These are phyloP conservation scores for Neocatenulostroma microsporum DNA, from an alignment of 2,329 filamentous ascomycete species.

Conservation along the genomic window DNA sequence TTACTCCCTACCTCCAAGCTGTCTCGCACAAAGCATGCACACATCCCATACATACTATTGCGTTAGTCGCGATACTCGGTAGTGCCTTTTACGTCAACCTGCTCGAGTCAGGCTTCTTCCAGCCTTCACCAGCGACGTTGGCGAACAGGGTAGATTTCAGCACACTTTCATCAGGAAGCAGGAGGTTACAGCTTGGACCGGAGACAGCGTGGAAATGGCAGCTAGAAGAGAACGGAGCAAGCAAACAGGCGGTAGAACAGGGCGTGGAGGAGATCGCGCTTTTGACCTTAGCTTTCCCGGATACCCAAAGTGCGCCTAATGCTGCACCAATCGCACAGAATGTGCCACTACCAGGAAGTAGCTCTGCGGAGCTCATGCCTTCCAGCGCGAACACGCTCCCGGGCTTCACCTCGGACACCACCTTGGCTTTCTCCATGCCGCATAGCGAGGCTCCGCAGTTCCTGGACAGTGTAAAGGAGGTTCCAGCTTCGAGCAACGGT, in stretches of 20 bases:
- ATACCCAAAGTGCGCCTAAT: constrained; percentile 59
- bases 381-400: constrained; percentile 76
- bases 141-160: constrained; percentile 65
- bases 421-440: constrained; percentile 72
- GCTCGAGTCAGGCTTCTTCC: constrained; percentile 81
- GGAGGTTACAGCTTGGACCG: constrained; percentile 61
- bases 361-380: constrained; percentile 66
- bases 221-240: constrained; percentile 49
- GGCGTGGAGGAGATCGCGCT: constrained; percentile 60
- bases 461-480: constrained; percentile 68
- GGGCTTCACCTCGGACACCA: constrained; percentile 75
- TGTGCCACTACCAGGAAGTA: constrained; percentile 65
- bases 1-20: constrained; percentile 70
- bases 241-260: constrained; percentile 16
- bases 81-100: constrained; percentile 93
- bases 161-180: constrained; percentile 70
- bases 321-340: constrained; percentile 59
- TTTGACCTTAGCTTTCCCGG: constrained; percentile 83
- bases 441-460: constrained; percentile 69
- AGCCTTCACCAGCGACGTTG: constrained; percentile 40
- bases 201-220: constrained; percentile 91
- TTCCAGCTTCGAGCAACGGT: constrained; percentile 56
- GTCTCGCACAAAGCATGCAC: constrained; percentile 77
- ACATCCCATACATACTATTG: constrained; percentile 92
- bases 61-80: constrained; percentile 78